Evolutionary conservation across 2,329 filamentous ascomycete genomes (phyloP).

Genomic region (Colletotrichum agaves): DNA sequence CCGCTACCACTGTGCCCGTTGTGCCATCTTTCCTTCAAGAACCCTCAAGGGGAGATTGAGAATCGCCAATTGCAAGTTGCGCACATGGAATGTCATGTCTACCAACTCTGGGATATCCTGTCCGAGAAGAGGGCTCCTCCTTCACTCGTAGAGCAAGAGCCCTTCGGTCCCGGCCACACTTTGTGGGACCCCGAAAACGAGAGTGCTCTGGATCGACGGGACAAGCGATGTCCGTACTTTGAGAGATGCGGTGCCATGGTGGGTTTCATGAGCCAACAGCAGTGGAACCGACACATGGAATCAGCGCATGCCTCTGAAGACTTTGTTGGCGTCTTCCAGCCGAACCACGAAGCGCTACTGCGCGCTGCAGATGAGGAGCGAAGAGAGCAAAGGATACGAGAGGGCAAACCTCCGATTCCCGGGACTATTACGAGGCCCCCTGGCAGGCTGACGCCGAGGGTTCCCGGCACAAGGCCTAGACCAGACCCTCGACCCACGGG

Average conservation of each 20-base stretch:
- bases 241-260: conserved; percentile 38
- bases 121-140: neutral
- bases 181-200: conserved; percentile 35
- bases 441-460: no score
- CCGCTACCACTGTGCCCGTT: conserved; percentile 31
- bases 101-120: conserved; percentile 35
- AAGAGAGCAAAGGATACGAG: conserved; percentile 7
- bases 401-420: conserved; percentile 21
- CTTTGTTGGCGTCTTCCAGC: conserved; percentile 3
- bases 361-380: neutral
- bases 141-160: conserved; percentile 3
- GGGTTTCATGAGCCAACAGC: conserved; percentile 36
- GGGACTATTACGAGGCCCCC: neutral
- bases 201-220: conserved; percentile 30
- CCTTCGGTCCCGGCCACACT: conserved; percentile 30
- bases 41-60: conserved; percentile 7
- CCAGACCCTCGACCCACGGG: neutral
- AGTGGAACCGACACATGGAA: conserved; percentile 35
- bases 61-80: conserved; percentile 21
- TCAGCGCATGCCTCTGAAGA: conserved; percentile 26
- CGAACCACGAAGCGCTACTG: neutral
- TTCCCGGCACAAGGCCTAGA: neutral
- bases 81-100: conserved; percentile 39
- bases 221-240: conserved; percentile 38
- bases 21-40: conserved; percentile 32